Percentiles rank a stretch among this genome's conserved stretches.
Conservation (phyloP, 108 stramenopile species). For the Asterionellopsis glacialis region DNA sequence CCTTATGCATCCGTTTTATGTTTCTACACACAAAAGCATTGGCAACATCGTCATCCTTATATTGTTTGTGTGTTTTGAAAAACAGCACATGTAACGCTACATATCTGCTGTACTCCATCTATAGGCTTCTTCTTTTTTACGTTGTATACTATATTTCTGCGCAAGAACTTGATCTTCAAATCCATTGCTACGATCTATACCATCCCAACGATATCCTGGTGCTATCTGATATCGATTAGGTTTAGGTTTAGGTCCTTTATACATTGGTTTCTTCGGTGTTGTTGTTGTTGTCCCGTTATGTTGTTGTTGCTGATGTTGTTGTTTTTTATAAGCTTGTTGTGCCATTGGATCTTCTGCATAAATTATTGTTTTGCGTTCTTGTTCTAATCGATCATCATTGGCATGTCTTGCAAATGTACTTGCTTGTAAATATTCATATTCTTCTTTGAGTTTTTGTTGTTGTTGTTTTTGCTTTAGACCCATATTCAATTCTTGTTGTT, state of each 20-base stretch:
- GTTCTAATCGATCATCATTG: constrained; percentile 74
- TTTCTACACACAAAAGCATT: no score
- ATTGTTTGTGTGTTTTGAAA: no score
- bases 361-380: constrained; percentile 52
- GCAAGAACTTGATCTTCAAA: constrained; percentile 87
- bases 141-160: constrained; percentile 31
- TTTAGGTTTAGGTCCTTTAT: constrained; percentile 92
- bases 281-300: not conserved
- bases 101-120: constrained; percentile 74
- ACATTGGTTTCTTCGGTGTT: constrained; percentile 55
- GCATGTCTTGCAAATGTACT: constrained; percentile 77
- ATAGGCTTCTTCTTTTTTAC: constrained; percentile 72
- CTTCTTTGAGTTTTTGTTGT: constrained; percentile 31
- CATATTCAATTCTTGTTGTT: constrained; percentile 42
- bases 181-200: constrained; percentile 93
- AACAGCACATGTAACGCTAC: constrained; percentile 53
- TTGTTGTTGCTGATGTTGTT: constrained; percentile 3
- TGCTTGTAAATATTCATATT: constrained; percentile 42
- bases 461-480: constrained; percentile 72
- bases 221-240: constrained; percentile 91
- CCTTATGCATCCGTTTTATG: not conserved
- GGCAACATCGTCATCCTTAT: no score
- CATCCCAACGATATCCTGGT: constrained; percentile 99
- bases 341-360: constrained; percentile 96
- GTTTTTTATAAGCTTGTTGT: constrained; percentile 50